Evolutionary conservation across 257 asterid species (phyloP).

Genomic region (Solanum bulbocastanum): DNA sequence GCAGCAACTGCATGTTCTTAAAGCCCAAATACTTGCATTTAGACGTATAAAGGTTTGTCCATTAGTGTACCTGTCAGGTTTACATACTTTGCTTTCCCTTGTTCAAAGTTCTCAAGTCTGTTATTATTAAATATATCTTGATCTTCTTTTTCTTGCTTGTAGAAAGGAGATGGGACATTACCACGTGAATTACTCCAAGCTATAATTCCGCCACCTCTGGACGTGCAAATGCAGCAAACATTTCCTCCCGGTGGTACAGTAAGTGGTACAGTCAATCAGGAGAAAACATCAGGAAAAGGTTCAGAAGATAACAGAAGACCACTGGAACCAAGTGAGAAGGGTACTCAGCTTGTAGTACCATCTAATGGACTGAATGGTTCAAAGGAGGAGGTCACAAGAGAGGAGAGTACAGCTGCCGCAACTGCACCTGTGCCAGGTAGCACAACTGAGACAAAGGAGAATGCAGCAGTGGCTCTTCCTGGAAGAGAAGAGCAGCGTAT

Average conservation of each 20-base stretch:
- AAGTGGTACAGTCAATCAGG: conserved; percentile 42
- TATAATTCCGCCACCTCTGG: conserved; percentile 80
- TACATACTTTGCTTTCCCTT: conserved; percentile 2
- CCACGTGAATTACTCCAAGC: conserved; percentile 93
- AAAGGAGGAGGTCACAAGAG: conserved; percentile 49
- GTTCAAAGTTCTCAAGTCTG: background rate
- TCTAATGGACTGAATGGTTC: conserved; percentile 26
- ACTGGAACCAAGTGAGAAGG: conserved; percentile 49
- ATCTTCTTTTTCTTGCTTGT: conserved; percentile 19
- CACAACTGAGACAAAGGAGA: conserved; percentile 37
- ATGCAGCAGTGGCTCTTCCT: conserved; percentile 37
- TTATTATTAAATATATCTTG: background rate
- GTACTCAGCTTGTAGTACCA: conserved; percentile 28
- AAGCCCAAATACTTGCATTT: conserved; percentile 98
- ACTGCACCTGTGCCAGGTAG: conserved; percentile 26
- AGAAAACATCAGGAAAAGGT: conserved; percentile 36
- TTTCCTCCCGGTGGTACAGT: conserved; percentile 30
- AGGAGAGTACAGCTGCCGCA: conserved; percentile 32
- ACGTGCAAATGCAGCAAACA: conserved; percentile 46
- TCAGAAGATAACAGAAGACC: conserved; percentile 42
- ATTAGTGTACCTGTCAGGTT: conserved; percentile 1
- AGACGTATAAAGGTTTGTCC: conserved; percentile 87
- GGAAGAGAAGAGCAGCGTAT: conserved; percentile 67
- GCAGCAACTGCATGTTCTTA: conserved; percentile 91
- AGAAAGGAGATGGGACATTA: conserved; percentile 91